Evolutionary conservation across 179 eudicot genomes (phyloP).

Genomic region (Patellifolia procumbens): DNA sequence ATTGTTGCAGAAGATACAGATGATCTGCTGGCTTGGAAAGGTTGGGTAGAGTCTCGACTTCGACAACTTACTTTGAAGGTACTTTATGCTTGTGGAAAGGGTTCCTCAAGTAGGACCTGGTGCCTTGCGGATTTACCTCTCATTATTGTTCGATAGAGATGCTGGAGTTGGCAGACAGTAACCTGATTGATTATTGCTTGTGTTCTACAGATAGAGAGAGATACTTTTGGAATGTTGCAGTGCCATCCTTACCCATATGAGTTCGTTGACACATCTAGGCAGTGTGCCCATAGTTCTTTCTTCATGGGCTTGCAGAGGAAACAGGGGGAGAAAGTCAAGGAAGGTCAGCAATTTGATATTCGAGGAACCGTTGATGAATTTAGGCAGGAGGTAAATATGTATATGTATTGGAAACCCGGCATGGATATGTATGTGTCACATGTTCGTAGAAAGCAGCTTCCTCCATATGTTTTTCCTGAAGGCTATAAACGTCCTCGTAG

Average conservation of each 20-base stretch:
- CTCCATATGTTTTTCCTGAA: constrained; percentile 71
- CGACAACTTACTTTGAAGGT: constrained; percentile 88
- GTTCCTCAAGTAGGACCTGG: background rate
- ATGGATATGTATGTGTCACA: constrained; percentile 86
- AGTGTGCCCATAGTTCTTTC: constrained; percentile 69
- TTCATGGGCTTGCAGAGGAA: constrained; percentile 86
- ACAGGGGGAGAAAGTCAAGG: constrained; percentile 63
- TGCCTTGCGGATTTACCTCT: constrained; percentile 4
- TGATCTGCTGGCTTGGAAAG: constrained; percentile 88
- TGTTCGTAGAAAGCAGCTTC: constrained; percentile 84
- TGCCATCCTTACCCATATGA: constrained; percentile 90
- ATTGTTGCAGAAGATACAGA: constrained; percentile 73
- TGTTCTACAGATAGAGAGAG: constrained; percentile 79
- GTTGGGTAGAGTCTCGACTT: constrained; percentile 97
- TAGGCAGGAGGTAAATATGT: constrained; percentile 64
- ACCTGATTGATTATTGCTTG: constrained; percentile 13
- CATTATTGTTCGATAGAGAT: background rate
- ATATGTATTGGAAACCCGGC: constrained; percentile 83
- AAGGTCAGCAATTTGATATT: constrained; percentile 89
- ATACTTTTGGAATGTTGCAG: constrained; percentile 70
- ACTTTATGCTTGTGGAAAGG: constrained; percentile 15
- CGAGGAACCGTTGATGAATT: constrained; percentile 82
- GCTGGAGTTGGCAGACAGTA: constrained; percentile 7
- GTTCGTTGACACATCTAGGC: constrained; percentile 62
- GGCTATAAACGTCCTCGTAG: constrained; percentile 60